A percentile compares a stretch with the other conserved stretches of the same genome.
phyloP scores from a whole-genome alignment of 2,329 filamentous ascomycete genomes.

The Venturia nashicola region DNA sequence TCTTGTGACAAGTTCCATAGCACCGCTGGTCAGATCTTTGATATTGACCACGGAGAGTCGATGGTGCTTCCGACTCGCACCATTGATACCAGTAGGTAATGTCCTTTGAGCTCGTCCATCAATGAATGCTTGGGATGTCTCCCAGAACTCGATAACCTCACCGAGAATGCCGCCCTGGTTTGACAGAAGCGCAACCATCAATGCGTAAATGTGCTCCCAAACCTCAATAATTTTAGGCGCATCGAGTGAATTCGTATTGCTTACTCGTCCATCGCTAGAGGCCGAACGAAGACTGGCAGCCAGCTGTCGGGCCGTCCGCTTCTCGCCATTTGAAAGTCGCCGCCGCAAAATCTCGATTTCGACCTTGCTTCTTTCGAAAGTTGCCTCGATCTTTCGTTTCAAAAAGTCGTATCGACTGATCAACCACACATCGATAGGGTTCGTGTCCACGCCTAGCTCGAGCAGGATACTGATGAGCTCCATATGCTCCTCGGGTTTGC shows the following conservation, averaged over 20 bases:
- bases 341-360: conserved; percentile 87
- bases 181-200: conserved; percentile 63
- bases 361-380: conserved; percentile 74
- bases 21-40: conserved; percentile 60
- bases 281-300: conserved; percentile 57
- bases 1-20: conserved; percentile 69
- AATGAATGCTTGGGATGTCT: conserved; percentile 80
- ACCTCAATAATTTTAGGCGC: conserved; percentile 70
- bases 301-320: conserved; percentile 55
- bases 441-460: conserved; percentile 91
- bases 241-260: conserved; percentile 52
- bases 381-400: conserved; percentile 69
- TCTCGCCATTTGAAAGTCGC: conserved; percentile 61
- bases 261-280: conserved; percentile 39
- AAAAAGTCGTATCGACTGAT: conserved; percentile 80
- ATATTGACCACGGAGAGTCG: conserved; percentile 61
- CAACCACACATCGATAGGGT: conserved; percentile 94
- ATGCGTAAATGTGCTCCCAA: conserved; percentile 78
- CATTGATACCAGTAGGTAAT: conserved; percentile 69
- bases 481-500: conserved; percentile 70
- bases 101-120: conserved; percentile 70
- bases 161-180: conserved; percentile 65
- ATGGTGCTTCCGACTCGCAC: conserved; percentile 71
- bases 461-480: conserved; percentile 78
- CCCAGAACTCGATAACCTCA: conserved; percentile 89